phyloP scores from a whole-genome alignment of 441 rosid genomes.

The Pelargonium cotyledonis region DNA sequence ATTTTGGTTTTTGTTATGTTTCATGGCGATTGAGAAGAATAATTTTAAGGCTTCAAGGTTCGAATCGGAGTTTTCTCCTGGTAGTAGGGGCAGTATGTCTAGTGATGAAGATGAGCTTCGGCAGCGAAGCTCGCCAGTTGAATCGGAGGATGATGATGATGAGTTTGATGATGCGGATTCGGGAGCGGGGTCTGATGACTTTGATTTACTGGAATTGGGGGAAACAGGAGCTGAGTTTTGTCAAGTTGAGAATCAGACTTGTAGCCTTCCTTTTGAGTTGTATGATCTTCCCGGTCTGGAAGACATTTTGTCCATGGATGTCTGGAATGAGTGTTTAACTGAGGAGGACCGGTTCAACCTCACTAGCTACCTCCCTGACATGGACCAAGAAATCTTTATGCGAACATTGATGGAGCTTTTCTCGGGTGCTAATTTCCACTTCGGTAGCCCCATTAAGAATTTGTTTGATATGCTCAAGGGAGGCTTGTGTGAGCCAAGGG shows the following conservation, averaged over 20 bases:
- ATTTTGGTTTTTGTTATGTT: conserved; percentile 22
- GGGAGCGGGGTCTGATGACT: conserved; percentile 97
- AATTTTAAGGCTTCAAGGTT: conserved; percentile 67
- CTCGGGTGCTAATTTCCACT: conserved; percentile 69
- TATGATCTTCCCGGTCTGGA: conserved; percentile 72
- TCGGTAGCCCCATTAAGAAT: conserved; percentile 75
- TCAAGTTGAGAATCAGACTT: conserved; percentile 71
- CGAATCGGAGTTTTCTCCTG: conserved; percentile 76
- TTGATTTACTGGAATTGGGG: conserved; percentile 88
- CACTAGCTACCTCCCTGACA: conserved; percentile 66
- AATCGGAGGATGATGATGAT: conserved; percentile 74
- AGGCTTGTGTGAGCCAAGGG: conserved; percentile 94
- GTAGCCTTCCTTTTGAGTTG: conserved; percentile 80
- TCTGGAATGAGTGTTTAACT: conserved; percentile 81
- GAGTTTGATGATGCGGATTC: conserved; percentile 91
- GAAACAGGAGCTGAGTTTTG: conserved; percentile 91
- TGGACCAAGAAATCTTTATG: conserved; percentile 69
- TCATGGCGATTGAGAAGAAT: conserved; percentile 97
- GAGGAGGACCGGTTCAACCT: conserved; percentile 82
- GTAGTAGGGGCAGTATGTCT: conserved; percentile 66
- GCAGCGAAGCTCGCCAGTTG: conserved; percentile 44
- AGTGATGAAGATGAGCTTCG: conserved; percentile 61
- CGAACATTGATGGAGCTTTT: conserved; percentile 70
- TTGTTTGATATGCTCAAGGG: conserved; percentile 87
- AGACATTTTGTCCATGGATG: conserved; percentile 78